These are phyloP conservation scores for Gypsophila paniculata DNA, from an alignment of 179 eudicot genomes.

Conservation along the genomic window DNA sequence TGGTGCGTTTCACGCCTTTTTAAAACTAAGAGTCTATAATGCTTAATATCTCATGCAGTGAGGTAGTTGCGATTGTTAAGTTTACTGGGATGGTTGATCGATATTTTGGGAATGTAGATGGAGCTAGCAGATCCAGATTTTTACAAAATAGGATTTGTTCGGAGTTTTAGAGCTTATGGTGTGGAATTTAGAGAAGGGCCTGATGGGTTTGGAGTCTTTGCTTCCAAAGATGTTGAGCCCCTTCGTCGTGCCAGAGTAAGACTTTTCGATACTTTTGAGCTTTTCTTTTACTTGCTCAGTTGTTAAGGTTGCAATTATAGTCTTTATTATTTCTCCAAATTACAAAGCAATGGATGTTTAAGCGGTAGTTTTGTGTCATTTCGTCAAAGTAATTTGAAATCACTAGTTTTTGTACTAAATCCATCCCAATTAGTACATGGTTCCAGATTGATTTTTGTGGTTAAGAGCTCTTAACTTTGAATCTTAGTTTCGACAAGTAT, in stretches of 20 bases:
- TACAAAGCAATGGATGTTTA: not conserved
- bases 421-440: not conserved
- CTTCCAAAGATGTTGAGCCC: constrained; percentile 85
- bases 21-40: not conserved
- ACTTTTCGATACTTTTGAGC: not conserved
- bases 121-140: constrained; percentile 88
- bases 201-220: constrained; percentile 92
- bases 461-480: no score
- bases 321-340: not conserved
- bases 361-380: not conserved
- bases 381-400: not conserved
- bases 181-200: constrained; percentile 94
- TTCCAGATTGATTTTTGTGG: not conserved
- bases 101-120: constrained; percentile 40
- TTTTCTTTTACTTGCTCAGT: not conserved
- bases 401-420: no score
- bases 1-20: no score
- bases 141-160: constrained; percentile 80
- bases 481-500: no score
- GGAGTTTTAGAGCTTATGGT: constrained; percentile 91
- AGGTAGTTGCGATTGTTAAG: not conserved
- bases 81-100: not conserved
- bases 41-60: not conserved
- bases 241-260: constrained; percentile 87
- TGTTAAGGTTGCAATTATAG: not conserved